Conservation (phyloP, 345 rosid species). For the Litchi chinensis region DNA sequence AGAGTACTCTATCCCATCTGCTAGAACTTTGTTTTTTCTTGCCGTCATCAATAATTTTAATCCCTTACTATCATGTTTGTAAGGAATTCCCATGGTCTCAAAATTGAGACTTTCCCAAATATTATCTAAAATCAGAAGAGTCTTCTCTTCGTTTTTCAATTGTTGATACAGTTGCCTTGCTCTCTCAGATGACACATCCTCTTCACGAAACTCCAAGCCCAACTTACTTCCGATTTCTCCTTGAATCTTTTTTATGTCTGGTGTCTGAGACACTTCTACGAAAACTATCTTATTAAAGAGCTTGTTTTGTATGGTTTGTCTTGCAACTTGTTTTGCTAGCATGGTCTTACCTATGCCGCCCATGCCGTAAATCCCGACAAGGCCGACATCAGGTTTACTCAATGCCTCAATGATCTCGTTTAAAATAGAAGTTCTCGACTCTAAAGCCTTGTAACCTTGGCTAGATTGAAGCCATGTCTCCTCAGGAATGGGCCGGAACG, state of each 20-base stretch:
- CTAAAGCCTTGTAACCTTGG: neutral
- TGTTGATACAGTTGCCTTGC: neutral
- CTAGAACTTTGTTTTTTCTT: slow-evolving; percentile 11
- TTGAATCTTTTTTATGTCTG: slow-evolving; percentile 19
- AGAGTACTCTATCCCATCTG: slow-evolving; percentile 7
- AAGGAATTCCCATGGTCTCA: slow-evolving; percentile 36
- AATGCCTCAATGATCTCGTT: neutral
- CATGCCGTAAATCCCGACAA: neutral
- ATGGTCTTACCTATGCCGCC: slow-evolving; percentile 8
- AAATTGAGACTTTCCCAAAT: slow-evolving; percentile 29
- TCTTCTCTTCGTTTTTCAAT: slow-evolving; percentile 14
- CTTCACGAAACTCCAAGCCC: slow-evolving; percentile 7
- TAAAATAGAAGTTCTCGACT: neutral
- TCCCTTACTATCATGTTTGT: neutral
- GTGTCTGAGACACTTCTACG: slow-evolving; percentile 7
- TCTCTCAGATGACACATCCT: neutral
- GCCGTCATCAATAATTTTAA: slow-evolving; percentile 36
- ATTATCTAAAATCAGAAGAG: slow-evolving; percentile 34
- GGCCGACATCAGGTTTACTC: neutral
- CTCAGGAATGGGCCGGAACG: no score
- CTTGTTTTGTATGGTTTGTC: neutral
- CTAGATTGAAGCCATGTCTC: neutral
- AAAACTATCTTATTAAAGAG: slow-evolving; percentile 18
- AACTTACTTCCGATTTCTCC: slow-evolving; percentile 10
- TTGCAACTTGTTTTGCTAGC: slow-evolving; percentile 6